Evolutionary conservation across 257 asterid genomes (phyloP).

Genomic region (Nicotiana noctiflora): DNA sequence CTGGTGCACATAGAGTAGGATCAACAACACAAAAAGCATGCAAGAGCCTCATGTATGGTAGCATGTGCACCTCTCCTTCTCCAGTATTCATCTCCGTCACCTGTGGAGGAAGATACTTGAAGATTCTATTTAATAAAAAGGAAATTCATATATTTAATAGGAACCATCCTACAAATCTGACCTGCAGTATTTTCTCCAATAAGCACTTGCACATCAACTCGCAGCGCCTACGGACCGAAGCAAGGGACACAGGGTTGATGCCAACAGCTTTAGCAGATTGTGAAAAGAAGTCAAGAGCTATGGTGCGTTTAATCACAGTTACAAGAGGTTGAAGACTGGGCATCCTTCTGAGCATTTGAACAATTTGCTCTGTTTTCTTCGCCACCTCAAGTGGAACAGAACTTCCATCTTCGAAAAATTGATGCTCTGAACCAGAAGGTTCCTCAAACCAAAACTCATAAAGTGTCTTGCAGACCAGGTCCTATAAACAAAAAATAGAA

Average conservation of each 20-base stretch:
- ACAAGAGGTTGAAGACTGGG: constrained; percentile 72
- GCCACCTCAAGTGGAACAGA: constrained; percentile 86
- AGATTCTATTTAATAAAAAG: not conserved
- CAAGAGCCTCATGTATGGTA: constrained; percentile 80
- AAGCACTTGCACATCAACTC: constrained; percentile 97
- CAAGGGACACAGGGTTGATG: constrained; percentile 79
- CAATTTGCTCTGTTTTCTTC: constrained; percentile 91
- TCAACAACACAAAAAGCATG: constrained; percentile 93
- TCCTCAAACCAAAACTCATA: constrained; percentile 99
- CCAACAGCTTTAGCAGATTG: constrained; percentile 97
- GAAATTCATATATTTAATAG: constrained; percentile 4
- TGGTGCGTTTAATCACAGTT: constrained; percentile 66
- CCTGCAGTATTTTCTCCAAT: constrained; percentile 90
- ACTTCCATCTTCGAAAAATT: constrained; percentile 73
- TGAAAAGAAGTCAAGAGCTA: constrained; percentile 92
- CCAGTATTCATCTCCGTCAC: constrained; percentile 65
- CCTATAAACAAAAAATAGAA: constrained; percentile 39
- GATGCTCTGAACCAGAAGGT: constrained; percentile 54
- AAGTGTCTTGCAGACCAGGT: constrained; percentile 96
- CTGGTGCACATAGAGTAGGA: constrained; percentile 84
- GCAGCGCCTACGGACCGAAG: constrained; percentile 94
- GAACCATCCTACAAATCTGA: constrained; percentile 24
- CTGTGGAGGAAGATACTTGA: constrained; percentile 30
- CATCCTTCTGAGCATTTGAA: constrained; percentile 83
- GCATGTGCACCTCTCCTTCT: constrained; percentile 79